phyloP scores from a whole-genome alignment of 2,329 filamentous ascomycete species.

The Zasmidium cellare region DNA sequence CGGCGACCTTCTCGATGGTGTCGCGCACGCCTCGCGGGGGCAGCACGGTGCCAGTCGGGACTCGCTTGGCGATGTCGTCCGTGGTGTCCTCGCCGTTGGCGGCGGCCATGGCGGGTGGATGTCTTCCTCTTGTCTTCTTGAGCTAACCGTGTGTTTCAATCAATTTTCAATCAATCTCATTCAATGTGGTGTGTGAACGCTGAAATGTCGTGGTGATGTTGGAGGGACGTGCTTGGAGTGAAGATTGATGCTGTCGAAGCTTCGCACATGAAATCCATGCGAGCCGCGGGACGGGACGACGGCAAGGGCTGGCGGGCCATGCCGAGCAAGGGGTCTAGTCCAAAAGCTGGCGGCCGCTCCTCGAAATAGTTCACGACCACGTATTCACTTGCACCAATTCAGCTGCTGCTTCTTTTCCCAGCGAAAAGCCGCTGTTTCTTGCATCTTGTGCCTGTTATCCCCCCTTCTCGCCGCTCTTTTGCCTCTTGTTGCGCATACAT shows the following conservation, averaged over 20 bases:
- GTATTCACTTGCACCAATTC: not conserved
- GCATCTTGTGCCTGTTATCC: not conserved
- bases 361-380: slow-evolving; percentile 1
- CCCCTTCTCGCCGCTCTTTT: slow-evolving; percentile 8
- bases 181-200: too few species aligned
- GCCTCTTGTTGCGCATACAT: not conserved
- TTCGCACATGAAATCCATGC: not conserved
- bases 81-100: slow-evolving; percentile 28
- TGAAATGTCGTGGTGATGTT: slow-evolving; percentile 1
- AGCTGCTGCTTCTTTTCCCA: too few species aligned
- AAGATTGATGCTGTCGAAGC: not conserved
- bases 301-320: not conserved
- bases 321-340: not conserved
- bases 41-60: slow-evolving; percentile 79
- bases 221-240: not conserved
- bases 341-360: not conserved
- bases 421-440: not conserved
- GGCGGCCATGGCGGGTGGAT: slow-evolving; percentile 28
- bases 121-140: too few species aligned
- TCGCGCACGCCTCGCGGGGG: slow-evolving; percentile 81
- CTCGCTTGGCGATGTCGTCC: slow-evolving; percentile 66
- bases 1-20: slow-evolving; percentile 90
- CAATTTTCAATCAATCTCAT: too few species aligned
- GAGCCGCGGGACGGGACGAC: not conserved
- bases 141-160: too few species aligned